Evolutionary conservation across 1,139 yeast species (phyloP), one percentile per base, ranked within the genome.

Genomic region (Sugiyamaella grinbergsii): DNA sequence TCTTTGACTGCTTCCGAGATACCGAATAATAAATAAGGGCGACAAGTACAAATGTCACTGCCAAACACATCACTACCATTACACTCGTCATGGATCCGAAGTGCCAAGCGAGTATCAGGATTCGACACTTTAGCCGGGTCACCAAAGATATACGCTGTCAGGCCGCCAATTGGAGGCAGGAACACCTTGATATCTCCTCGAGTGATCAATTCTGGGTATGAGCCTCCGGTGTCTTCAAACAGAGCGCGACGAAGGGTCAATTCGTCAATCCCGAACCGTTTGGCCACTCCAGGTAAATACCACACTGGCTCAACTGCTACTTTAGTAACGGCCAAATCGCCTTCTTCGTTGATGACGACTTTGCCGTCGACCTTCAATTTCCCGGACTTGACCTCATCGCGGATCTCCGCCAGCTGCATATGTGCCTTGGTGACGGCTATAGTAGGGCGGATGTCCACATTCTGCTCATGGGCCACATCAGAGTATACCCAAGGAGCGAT

Each of bases 1-100:
- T 80, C 80, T 60, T 78, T 80, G 47, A 79, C 83, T 34, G 84
- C 83, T 63, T 80, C 85, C 50, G 77, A 75, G 49, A 81, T 77
- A 53, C 85, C 85, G 65, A 79, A 81, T 50, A 79, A 71, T 62
- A 81, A 70, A 60, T 81, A 81, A 51, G 85, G 84, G 59, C 85
- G 75, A 62, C 85, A 81, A 1, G 85, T 81, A 64, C 85, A 81
- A 47, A 81, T 80, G 60, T 81, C 85, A 5, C 81, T 76, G 22
- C 83, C 80, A 65, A 81, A 81, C 38, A 81, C 85, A 61, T 81
- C 85, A n/a, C 82, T 77, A 18, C 83, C 83, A 46, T 81, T 80
- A 66, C 85, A 81, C 61, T 81, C 84, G 63, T 81, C 85, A 58
- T 81, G 85, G 38, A 81, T 71, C 62, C 85, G 76, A 51, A 81